Base-by-base conservation (phyloP, 148 eudicot genomes). In the Polygonum maritimum region DNA sequence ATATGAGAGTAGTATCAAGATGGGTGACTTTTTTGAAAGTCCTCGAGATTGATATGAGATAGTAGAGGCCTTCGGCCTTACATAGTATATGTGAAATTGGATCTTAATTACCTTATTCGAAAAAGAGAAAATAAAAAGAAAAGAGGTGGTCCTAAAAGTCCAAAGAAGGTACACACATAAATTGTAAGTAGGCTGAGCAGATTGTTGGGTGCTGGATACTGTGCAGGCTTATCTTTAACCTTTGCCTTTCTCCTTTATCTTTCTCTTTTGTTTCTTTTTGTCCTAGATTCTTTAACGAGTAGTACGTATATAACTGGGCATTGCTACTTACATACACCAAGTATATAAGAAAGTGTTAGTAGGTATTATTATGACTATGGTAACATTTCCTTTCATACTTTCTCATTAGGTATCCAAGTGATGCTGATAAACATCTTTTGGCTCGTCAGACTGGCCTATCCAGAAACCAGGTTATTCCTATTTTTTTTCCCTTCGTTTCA, bases 401-500 rank as follows among this genome's bases (percentile, higher is more conserved):
- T 51, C 26, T 54, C 86, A 85, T 84, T 85, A 87, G 90, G 88
- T 87, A 87, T 62, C 90, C 90, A 45, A 85, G 83, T 58, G 90
- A 87, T 69, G 88, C 86, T 67, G 90, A 87, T 79, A 87, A 87
- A 44, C 88, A 85, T 78, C 74, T 87, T 71, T 80, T 87, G 80
- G 82, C 90, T 51, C 48, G 90, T 26, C 90, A 87, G 83, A 87
- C 90, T 79, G 90, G 90, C 74, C 76, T 87, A 74, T 85, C 88
- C 22, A 87, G 81, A 79, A 87, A 85, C 60, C 90, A 87, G 90
- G 90, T 85, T n/a, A n/a, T n/a, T 41, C 71, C 40, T 58, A 40
- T 58, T 19, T 26, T 36, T 21, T 38, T 33, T 63, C 3, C 13
- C 14, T 19, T 2, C 3, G 8, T 19, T 19, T 21, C 26, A 57